Base-by-base conservation (phyloP, 2,329 filamentous ascomycete genomes). In the Stagonosporopsis tanaceti region DNA sequence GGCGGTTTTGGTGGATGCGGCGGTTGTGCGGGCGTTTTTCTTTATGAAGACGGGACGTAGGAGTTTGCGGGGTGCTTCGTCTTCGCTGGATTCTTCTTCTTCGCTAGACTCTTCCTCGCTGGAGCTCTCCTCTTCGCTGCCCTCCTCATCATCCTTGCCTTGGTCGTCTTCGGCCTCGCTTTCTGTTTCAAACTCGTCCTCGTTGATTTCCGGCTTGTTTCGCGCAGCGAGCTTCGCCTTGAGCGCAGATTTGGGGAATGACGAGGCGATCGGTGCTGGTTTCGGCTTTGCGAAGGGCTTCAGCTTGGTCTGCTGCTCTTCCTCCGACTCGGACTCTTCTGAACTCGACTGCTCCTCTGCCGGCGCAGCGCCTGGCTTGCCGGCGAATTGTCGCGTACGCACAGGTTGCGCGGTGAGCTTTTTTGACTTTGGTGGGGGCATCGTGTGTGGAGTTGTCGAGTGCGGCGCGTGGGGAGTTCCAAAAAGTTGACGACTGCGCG, bases 401-500 rank as follows among this genome's bases (percentile, higher is more conserved):
- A 89, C 79, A 3, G 92, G 93, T 72, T 97, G 97, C 61, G 93
- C 93, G 62, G 94, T 98, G 91, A 98, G 97, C 71, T 91, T 90
- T 76, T 91, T 93, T 2, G 67, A 37, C 44, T 57, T 69, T 12
- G 69, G 63, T 12, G 89, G 87, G 60, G 90, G 88, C 84, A 86
- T 71, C 9, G 47, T 46, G 48, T 30, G 17, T 6, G 24, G 32
- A 15, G 15, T 7, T 35, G 45, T 35, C 9, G 41, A 38, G 22
- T 38, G 53, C 41, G 47, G 32, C 32, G 32, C 47, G 14, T 51
- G 44, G 15, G 38, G 28, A 39, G 45, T 39, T 57, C 54, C 48
- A 53, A 57, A 57, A 57, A 52, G 54, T 57, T 46, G 22, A 37
- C 51, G 39, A 14, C 22, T 27, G 28, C 38, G 30, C 44, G 30